Evolutionary conservation across 306 rosid species (phyloP).

Genomic region (Cicer bijugum): DNA sequence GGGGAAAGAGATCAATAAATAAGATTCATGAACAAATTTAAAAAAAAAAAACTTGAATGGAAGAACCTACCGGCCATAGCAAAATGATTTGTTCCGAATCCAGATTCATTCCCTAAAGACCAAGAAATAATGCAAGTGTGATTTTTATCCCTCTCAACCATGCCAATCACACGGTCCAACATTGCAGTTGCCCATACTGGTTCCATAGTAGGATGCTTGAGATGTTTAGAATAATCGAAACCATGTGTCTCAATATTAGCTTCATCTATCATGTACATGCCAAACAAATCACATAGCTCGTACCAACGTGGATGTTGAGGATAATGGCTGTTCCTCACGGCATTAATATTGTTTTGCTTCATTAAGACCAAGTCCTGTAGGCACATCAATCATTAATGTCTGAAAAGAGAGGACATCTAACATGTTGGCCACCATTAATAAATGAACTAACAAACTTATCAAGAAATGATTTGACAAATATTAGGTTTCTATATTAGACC

Average conservation of each 20-base stretch:
- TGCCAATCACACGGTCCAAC: constrained; percentile 94
- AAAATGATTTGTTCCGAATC: constrained; percentile 93
- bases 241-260: constrained; percentile 97
- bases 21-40: not conserved
- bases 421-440: constrained; percentile 15
- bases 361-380: constrained; percentile 84
- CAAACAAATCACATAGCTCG: constrained; percentile 88
- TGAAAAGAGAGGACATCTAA: constrained; percentile 1
- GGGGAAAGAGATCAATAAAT: not conserved
- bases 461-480: not conserved
- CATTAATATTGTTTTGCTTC: constrained; percentile 92
- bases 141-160: constrained; percentile 99
- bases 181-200: constrained; percentile 92
- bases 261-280: constrained; percentile 98
- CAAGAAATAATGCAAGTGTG: constrained; percentile 85
- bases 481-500: too few relatives aligned
- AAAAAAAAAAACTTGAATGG: not conserved
- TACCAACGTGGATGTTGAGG: constrained; percentile 99
- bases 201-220: constrained; percentile 88
- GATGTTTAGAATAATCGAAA: constrained; percentile 67
- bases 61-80: constrained; percentile 73
- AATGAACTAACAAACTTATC: constrained; percentile 2
- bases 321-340: constrained; percentile 97
- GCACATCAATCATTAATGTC: constrained; percentile 36
- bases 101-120: constrained; percentile 96